phyloP scores from a whole-genome alignment of 805 yeast species.

The Lipomyces oligophaga region DNA sequence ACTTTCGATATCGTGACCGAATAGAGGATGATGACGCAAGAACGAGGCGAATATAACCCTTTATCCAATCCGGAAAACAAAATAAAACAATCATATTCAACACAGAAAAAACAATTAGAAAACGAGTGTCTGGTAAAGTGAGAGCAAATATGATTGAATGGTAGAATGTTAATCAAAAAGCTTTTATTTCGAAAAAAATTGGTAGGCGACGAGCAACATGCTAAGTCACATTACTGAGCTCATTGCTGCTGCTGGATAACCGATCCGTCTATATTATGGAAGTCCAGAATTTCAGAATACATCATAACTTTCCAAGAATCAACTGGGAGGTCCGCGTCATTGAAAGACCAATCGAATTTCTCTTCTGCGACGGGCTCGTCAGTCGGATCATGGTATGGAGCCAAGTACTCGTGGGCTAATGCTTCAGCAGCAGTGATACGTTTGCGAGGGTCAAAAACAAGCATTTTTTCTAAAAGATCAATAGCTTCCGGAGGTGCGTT shows the following conservation, averaged over 20 bases:
- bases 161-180: too few species aligned
- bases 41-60: too few species aligned
- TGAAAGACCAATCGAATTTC: slow-evolving; percentile 96
- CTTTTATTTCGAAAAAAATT: too few species aligned
- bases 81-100: too few species aligned
- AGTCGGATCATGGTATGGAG: slow-evolving; percentile 94
- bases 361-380: slow-evolving; percentile 95
- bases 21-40: too few species aligned
- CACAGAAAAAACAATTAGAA: too few species aligned
- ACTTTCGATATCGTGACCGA: too few species aligned
- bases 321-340: slow-evolving; percentile 91
- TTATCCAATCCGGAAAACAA: too few species aligned
- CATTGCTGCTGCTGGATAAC: background rate
- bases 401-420: slow-evolving; percentile 81
- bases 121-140: too few species aligned
- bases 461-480: slow-evolving; percentile 81
- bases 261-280: slow-evolving; percentile 71
- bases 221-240: too few species aligned
- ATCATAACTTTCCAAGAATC: slow-evolving; percentile 99
- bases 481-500: slow-evolving; percentile 71
- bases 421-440: slow-evolving; percentile 92
- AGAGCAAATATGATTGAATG: too few species aligned
- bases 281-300: slow-evolving; percentile 94
- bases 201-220: too few species aligned
- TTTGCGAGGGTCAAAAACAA: slow-evolving; percentile 91